Evolutionary conservation across 306 rosid species (phyloP).

Genomic region (Vachellia collinsii): DNA sequence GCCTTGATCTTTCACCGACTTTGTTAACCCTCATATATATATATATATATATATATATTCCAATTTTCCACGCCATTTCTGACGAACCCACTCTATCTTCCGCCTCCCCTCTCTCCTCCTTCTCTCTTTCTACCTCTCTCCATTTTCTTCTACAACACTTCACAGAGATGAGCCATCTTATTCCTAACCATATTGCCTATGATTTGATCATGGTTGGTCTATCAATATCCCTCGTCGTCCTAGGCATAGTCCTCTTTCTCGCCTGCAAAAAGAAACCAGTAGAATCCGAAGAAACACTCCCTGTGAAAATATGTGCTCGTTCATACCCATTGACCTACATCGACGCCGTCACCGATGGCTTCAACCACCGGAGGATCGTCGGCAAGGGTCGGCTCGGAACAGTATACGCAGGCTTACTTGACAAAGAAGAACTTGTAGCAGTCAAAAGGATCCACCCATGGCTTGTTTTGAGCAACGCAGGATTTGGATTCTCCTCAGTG

Average conservation of each 20-base stretch:
- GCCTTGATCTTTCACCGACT: slow-evolving; percentile 24
- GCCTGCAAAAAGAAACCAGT: slow-evolving; percentile 62
- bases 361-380: slow-evolving; percentile 64
- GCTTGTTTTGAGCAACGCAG: slow-evolving; percentile 77
- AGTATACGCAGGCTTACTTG: slow-evolving; percentile 66
- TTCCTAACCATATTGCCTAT: slow-evolving; percentile 47
- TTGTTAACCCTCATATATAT: slow-evolving; percentile 9
- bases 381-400: slow-evolving; percentile 84
- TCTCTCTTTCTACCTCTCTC: not conserved
- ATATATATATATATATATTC: slow-evolving; percentile 28
- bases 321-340: slow-evolving; percentile 56
- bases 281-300: slow-evolving; percentile 55
- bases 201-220: slow-evolving; percentile 49
- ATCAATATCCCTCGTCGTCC: slow-evolving; percentile 54
- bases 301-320: slow-evolving; percentile 51
- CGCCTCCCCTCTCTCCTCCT: not conserved
- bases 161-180: slow-evolving; percentile 48
- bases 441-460: slow-evolving; percentile 72
- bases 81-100: slow-evolving; percentile 36
- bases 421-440: slow-evolving; percentile 52
- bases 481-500: slow-evolving; percentile 65
- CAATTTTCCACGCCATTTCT: slow-evolving; percentile 30
- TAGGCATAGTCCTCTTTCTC: slow-evolving; percentile 46
- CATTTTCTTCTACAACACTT: slow-evolving; percentile 26
- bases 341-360: slow-evolving; percentile 78